These are phyloP conservation scores for Pneumocystis murina DNA, from an alignment of 1,139 yeast species.

Conservation along the genomic window DNA sequence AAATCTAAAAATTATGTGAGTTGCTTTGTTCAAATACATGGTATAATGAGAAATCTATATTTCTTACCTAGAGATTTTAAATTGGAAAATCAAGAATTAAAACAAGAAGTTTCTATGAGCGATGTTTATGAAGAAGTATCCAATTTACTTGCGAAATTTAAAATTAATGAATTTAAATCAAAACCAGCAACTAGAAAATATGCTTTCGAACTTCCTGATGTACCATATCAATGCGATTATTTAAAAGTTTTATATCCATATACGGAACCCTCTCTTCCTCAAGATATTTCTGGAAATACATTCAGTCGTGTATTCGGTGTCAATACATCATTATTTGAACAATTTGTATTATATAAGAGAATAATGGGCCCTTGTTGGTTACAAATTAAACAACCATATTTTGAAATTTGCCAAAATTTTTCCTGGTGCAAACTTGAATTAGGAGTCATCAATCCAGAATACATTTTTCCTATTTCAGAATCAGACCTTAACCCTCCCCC, in stretches of 20 bases:
- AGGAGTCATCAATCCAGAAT: slow-evolving; percentile 37
- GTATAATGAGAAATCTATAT: slow-evolving; percentile 55
- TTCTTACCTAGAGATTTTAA: slow-evolving; percentile 51
- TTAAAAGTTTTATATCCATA: slow-evolving; percentile 65
- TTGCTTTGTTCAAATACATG: slow-evolving; percentile 63
- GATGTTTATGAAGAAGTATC: slow-evolving; percentile 70
- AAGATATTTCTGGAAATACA: slow-evolving; percentile 58
- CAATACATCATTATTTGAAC: slow-evolving; percentile 59
- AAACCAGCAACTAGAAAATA: slow-evolving; percentile 64
- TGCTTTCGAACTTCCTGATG: slow-evolving; percentile 70
- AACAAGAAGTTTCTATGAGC: slow-evolving; percentile 33
- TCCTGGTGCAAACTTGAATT: slow-evolving; percentile 77
- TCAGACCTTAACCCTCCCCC: slow-evolving; percentile 31
- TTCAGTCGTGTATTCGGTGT: slow-evolving; percentile 73
- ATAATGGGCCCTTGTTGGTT: slow-evolving; percentile 99
- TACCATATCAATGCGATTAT: slow-evolving; percentile 72
- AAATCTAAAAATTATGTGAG: slow-evolving; percentile 37
- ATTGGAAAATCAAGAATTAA: slow-evolving; percentile 14
- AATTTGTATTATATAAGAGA: slow-evolving; percentile 66
- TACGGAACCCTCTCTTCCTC: slow-evolving; percentile 47
- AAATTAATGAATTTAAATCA: slow-evolving; percentile 47
- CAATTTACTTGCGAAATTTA: slow-evolving; percentile 47
- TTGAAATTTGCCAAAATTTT: slow-evolving; percentile 43
- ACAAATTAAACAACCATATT: slow-evolving; percentile 50
- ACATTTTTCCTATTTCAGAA: slow-evolving; percentile 35